A percentile compares a stretch with the other conserved stretches of the same genome.
phyloP scores from a whole-genome alignment of 495 filamentous ascomycete species.

The Penicillium flavigenum region DNA sequence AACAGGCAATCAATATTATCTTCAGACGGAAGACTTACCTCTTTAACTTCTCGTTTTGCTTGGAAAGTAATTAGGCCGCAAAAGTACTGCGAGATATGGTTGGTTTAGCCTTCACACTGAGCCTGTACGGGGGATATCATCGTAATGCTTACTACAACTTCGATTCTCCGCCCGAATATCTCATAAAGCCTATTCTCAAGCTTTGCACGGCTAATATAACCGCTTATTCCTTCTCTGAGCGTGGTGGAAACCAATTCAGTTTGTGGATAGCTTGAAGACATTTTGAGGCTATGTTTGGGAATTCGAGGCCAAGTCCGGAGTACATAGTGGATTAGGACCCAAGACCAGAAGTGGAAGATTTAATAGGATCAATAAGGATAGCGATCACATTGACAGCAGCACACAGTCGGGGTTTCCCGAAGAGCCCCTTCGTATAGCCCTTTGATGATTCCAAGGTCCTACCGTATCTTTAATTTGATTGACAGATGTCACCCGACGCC shows the following conservation, averaged over 20 bases:
- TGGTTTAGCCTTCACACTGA: neutral
- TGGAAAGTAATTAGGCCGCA: neutral
- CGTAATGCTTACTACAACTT: slow-evolving; percentile 4
- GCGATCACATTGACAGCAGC: neutral
- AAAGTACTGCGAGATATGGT: neutral
- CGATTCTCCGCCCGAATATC: slow-evolving; percentile 1
- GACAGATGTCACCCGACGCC: neutral
- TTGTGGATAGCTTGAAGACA: slow-evolving; percentile 1
- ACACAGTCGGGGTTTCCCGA: neutral
- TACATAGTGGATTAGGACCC: neutral
- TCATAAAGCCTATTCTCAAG: slow-evolving; percentile 3
- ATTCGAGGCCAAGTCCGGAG: neutral
- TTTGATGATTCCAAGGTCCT: neutral
- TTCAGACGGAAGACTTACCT: neutral
- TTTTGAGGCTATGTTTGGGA: neutral
- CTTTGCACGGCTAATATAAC: slow-evolving; percentile 4
- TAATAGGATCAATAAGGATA: neutral
- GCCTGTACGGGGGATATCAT: neutral
- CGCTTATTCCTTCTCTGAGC: neutral
- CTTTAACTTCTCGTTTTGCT: slow-evolving; percentile 3
- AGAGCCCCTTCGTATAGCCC: neutral
- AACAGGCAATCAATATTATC: neutral
- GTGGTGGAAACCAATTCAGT: neutral
- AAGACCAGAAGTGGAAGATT: neutral
- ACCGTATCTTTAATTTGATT: neutral